phyloP scores from a whole-genome alignment of 345 rosid species.

The Eucalyptus viminalis region DNA sequence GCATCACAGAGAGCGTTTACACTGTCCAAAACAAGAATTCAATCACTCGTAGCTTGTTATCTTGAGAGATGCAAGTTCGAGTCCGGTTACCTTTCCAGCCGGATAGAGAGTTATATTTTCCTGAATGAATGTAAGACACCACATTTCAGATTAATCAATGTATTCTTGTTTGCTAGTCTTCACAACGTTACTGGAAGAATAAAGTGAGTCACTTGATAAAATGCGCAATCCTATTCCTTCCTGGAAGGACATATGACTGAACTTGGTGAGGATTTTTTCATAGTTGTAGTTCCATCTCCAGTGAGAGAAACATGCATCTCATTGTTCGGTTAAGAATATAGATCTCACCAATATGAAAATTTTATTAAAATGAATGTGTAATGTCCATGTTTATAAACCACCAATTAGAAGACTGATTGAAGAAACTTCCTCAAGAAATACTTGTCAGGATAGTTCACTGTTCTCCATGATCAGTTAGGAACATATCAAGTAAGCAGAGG shows the following conservation, averaged over 20 bases:
- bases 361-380: neutral
- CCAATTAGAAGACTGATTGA: neutral
- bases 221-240: neutral
- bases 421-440: neutral
- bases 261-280: neutral
- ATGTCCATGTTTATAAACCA: neutral
- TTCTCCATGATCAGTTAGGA: neutral
- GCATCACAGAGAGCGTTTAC: neutral
- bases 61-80: neutral
- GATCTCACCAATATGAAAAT: neutral
- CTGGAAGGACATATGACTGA: neutral
- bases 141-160: neutral
- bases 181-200: neutral
- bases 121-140: neutral
- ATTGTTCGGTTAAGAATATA: neutral
- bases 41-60: neutral
- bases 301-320: neutral
- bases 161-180: neutral
- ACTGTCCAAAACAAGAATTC: neutral
- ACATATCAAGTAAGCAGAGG: neutral
- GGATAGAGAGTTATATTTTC: constrained; percentile 1
- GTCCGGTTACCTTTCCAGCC: too few relatives aligned
- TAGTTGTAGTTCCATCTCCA: neutral
- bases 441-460: neutral
- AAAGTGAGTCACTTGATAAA: neutral